A percentile compares a stretch with the other conserved stretches of the same genome.
Conservation (phyloP, 495 filamentous ascomycete species). For the Lasiosphaeriaceae sp. region DNA sequence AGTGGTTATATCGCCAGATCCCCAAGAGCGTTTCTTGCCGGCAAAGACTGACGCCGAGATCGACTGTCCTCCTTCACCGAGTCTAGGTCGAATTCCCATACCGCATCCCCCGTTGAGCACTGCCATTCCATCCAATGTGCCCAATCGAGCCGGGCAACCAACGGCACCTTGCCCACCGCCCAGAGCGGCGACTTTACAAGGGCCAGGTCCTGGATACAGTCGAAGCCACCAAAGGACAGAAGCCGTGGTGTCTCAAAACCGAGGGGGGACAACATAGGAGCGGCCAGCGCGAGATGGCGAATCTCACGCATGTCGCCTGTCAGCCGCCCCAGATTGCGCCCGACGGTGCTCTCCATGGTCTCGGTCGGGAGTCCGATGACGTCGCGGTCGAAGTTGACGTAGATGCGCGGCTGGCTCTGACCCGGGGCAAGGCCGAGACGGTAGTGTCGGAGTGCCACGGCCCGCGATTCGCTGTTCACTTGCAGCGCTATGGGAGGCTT, state of each 20-base stretch:
- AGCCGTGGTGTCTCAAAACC: not conserved
- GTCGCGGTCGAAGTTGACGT: constrained; percentile 31
- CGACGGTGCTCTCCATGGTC: constrained; percentile 3
- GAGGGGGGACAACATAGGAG: not conserved
- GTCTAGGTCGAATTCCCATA: constrained; percentile 7
- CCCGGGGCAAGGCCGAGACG: constrained; percentile 32
- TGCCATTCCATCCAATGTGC: constrained; percentile 13
- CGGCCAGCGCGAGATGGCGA: constrained; percentile 3
- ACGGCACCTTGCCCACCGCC: constrained; percentile 7
- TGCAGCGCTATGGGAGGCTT: constrained; percentile 28
- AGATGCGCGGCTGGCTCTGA: constrained; percentile 25
- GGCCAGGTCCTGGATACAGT: constrained; percentile 2
- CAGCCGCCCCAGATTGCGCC: constrained; percentile 12
- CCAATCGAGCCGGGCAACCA: constrained; percentile 8
- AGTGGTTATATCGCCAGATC: no score
- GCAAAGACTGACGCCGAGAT: not conserved
- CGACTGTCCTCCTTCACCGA: not conserved
- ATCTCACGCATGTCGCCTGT: constrained; percentile 8
- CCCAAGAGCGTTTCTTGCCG: no score
- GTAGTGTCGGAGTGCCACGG: constrained; percentile 32
- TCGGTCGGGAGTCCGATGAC: constrained; percentile 18
- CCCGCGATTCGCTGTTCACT: constrained; percentile 31
- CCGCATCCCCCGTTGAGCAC: constrained; percentile 1
- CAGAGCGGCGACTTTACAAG: constrained; percentile 11
- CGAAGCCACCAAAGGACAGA: not conserved